Evolutionary conservation across 2,329 filamentous ascomycete genomes (phyloP), one percentile per base, ranked within the genome.

Genomic region (Xylaria digitata): DNA sequence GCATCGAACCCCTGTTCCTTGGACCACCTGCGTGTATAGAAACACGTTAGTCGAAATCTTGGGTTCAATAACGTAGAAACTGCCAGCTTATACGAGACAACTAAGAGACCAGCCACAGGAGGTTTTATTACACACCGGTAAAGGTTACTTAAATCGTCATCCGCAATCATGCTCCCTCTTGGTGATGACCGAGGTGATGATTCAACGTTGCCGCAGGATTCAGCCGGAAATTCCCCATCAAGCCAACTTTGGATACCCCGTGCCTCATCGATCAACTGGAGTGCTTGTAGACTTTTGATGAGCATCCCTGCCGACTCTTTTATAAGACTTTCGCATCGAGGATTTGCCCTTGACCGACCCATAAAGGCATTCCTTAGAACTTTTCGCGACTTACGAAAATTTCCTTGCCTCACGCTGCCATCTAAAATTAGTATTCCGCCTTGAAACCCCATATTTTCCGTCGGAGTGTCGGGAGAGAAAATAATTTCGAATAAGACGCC

Each of bases 1-100:
- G 76, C 67, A 40, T 77, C 67, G 34, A 78, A 74, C 0, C 74
- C 73, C 21, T 74, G 71, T 2, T 73, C 69, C 32, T 66, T 66
- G 30, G 75, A 78, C 76, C 76, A 40, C 9, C 37, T 40, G 37
- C 37, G 37, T 40, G 37, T 15, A 52, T 34, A 9, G 34, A 37
- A 34, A 34, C 6, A 19, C 8, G 49, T 52, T 19, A 52, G 49
- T 34, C 26, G 17, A 19, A 19, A 34, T 8, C 15, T 19, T 15
- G 9, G 2, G 5, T 32, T 32, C 26, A 32, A 26, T 6, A 17
- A n/a, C 26, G 9, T 19, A 17, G 17, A 9, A 2, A 6, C 21
- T n/a, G 6, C 48, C 23, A 48, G 11, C 13, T 48, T 19, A 48
- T 5, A 11, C 2, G 45, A 48, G 21, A 48, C 45, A 49, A 30